Evolutionary conservation across 2,329 filamentous ascomycete genomes (phyloP), one percentile per base, ranked within the genome.

Genomic region (Aspergillus floridensis): DNA sequence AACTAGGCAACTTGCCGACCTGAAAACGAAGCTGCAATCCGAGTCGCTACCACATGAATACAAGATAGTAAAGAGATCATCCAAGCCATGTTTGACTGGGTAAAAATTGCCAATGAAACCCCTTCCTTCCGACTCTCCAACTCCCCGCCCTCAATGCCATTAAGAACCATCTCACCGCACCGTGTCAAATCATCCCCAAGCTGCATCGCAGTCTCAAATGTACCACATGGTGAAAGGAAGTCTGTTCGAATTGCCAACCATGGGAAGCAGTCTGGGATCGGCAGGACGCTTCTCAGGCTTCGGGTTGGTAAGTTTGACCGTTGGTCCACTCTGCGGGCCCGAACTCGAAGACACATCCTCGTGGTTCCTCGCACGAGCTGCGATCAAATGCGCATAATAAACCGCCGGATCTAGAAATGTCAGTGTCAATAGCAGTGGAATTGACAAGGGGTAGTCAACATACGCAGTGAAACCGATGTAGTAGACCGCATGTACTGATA

Each of bases 401-500:
- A 98, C 89, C 0, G 95, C 92, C 0, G 95, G 95, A 65, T 84
- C 77, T 73, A 65, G 61, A 53, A 49, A 51, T 24, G 24, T 54
- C 35, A 58, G 35, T 24, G 35, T 56, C 16, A 46, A 22, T 55
- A 29, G 12, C 38, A 31, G 11, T 24, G n/a, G 48, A 7, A 26
- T 26, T 54, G 54, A 11, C 14, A 35, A 49, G 19, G n/a, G 12
- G 16, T 19, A 6, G 38, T 44, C 14, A 6, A 66, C 73, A 66
- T 70, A 76, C 75, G 90, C 0, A 95, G 77, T 0, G 93, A 97
- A 0, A 99, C 93, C 0, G 95, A 92, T 0, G 93, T 98, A 0
- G 93, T 98, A 0, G 93, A 95, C 16, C 95, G 87, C 57, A 89
- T 88, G 70, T 96, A 99, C 58, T 96, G 92, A 75, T 96, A 99